phyloP scores from a whole-genome alignment of 2,329 filamentous ascomycete genomes.

The Pyrenochaeta sp. region DNA sequence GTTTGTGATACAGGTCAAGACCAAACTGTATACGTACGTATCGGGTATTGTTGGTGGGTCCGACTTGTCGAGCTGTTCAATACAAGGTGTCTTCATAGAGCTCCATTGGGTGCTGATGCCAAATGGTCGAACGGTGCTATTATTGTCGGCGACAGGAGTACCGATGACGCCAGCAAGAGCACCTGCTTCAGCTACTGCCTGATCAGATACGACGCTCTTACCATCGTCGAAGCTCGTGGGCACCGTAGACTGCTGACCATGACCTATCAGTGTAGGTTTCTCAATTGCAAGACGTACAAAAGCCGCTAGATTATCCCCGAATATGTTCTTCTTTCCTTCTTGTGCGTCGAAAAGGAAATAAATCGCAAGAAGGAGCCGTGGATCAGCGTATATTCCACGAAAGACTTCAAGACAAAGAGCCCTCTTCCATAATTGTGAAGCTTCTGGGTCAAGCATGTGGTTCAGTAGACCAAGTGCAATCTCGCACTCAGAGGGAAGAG shows the following conservation, averaged over 20 bases:
- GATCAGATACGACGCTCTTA: slow-evolving; percentile 72
- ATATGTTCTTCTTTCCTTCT: slow-evolving; percentile 75
- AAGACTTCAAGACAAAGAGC: slow-evolving; percentile 92
- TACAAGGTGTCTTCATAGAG: slow-evolving; percentile 82
- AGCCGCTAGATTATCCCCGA: slow-evolving; percentile 83
- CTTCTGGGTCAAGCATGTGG: slow-evolving; percentile 86
- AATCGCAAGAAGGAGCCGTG: slow-evolving; percentile 78
- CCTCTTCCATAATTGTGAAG: slow-evolving; percentile 81
- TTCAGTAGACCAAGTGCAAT: slow-evolving; percentile 83
- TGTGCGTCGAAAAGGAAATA: slow-evolving; percentile 81
- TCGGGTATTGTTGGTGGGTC: slow-evolving; percentile 85
- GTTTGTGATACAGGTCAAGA: slow-evolving; percentile 86
- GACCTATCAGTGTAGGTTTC: slow-evolving; percentile 85
- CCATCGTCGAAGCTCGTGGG: slow-evolving; percentile 69
- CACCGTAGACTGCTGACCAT: slow-evolving; percentile 87
- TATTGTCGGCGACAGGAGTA: slow-evolving; percentile 66
- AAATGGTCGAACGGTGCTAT: slow-evolving; percentile 69
- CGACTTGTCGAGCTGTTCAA: slow-evolving; percentile 93
- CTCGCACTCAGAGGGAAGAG: slow-evolving; percentile 80
- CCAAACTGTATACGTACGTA: slow-evolving; percentile 91
- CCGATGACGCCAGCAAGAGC: slow-evolving; percentile 88
- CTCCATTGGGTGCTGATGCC: slow-evolving; percentile 96
- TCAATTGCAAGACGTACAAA: slow-evolving; percentile 95
- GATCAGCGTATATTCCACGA: slow-evolving; percentile 83
- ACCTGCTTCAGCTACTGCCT: slow-evolving; percentile 87